These are phyloP conservation scores for Globomyces pollinis-pini DNA, from an alignment of 192 early-diverging fungal genomes.

Conservation along the genomic window DNA sequence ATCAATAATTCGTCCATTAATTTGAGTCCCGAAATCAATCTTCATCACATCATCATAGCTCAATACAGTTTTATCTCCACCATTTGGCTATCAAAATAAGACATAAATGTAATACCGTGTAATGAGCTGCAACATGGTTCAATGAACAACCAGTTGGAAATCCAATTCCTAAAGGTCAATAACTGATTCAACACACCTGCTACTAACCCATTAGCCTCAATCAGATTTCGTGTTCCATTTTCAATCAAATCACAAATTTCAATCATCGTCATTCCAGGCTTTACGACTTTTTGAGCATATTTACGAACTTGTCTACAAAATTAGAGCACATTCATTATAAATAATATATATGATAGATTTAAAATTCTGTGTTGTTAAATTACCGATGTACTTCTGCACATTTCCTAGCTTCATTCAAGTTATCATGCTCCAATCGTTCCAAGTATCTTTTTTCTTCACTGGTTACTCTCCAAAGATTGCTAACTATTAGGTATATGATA, in stretches of 20 bases:
- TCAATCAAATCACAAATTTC: constrained; percentile 90
- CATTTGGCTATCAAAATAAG: too few species aligned
- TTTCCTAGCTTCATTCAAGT: constrained; percentile 73
- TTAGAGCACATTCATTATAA: too few species aligned
- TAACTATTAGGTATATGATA: constrained; percentile 18
- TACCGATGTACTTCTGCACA: constrained; percentile 96
- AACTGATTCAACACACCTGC: constrained; percentile 34
- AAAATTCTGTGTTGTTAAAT: too few species aligned
- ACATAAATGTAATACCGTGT: too few species aligned
- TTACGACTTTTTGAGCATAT: constrained; percentile 72
- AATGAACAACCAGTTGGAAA: constrained; percentile 93
- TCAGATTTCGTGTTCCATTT: constrained; percentile 81
- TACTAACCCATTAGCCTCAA: constrained; percentile 73
- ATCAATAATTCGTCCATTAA: constrained; percentile 80
- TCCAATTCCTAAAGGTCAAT: constrained; percentile 67
- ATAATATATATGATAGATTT: too few species aligned
- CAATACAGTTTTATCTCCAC: constrained; percentile 88
- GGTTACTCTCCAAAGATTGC: constrained; percentile 80
- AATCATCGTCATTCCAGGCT: constrained; percentile 92
- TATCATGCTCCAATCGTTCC: constrained; percentile 64
- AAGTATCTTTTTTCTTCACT: constrained; percentile 84
- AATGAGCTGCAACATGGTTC: constrained; percentile 95
- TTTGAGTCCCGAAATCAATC: constrained; percentile 91
- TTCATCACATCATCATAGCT: constrained; percentile 89
- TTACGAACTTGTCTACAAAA: constrained; percentile 67